Base-by-base conservation (phyloP, 441 rosid genomes). In the Cnidoscolus chayamansa region DNA sequence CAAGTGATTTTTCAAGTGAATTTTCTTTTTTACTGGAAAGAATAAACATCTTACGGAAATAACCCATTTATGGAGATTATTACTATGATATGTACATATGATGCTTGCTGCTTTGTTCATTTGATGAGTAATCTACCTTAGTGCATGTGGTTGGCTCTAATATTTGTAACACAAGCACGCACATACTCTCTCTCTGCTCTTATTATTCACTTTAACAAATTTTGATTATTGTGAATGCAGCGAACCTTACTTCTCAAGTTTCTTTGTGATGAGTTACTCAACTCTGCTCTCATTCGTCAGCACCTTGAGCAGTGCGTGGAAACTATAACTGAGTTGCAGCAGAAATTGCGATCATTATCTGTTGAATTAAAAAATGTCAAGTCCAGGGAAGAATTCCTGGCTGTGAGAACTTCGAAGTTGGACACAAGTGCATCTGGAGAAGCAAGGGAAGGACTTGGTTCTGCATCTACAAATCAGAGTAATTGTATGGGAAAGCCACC, bases 251-350 rank as follows among this genome's bases (percentile, higher is more conserved):
- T 96, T 79, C 90, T 93, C 49, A 93, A 90, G 86, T 84, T 90
- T 81, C 84, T 96, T 65, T 87, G 98, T 75, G 99, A 93, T 82
- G 99, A 93, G 78, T 83, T 96, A 70, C 97, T 96, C 56, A 90
- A 83, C 81, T 80, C 99, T 63, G 81, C 93, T 71, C 86, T 90
- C 72, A 80, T 93, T 73, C 97, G 82, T 79, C 99, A 90, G 81
- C 93, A 93, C 87, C 94, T 96, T 40, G 99, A 96, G 86, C 98
- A 87, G 16, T 96, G 94, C 69, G 82, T 88, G 20, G 98, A 96
- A 82, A 75, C 84, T 67, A 81, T 85, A 43, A 83, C 80, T 74
- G 99, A 96, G 75, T 77, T 90, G 79, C 98, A 90, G 86, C 98
- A 91, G 86, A 93, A 87, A 79, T 78, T 96, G 76, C 96, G 99